Conservation (phyloP, 2,329 filamentous ascomycete genomes). For the Botryotinia globosa region DNA sequence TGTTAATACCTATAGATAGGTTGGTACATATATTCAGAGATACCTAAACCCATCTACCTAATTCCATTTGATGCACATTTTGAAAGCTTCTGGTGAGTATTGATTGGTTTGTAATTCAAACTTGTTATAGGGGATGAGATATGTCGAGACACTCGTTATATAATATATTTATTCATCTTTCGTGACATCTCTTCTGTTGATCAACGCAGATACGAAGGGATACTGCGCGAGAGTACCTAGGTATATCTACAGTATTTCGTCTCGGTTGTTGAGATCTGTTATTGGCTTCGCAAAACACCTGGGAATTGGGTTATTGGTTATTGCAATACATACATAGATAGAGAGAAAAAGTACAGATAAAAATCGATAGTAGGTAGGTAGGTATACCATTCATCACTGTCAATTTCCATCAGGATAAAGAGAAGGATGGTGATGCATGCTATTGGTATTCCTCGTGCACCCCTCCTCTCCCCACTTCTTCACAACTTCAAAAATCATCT, state of each 20-base stretch:
- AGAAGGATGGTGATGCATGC: not conserved
- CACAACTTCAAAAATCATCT: too few relatives aligned
- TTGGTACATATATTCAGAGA: too few relatives aligned
- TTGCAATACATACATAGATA: not conserved
- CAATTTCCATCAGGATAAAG: not conserved
- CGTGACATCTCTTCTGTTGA: too few relatives aligned
- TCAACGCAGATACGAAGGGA: too few relatives aligned
- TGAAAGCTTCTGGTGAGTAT: not conserved
- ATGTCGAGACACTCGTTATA: too few relatives aligned
- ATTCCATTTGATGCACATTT: not conserved
- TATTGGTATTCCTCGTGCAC: too few relatives aligned
- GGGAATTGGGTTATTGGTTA: not conserved
- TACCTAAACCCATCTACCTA: too few relatives aligned
- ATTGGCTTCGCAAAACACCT: not conserved
- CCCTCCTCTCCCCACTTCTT: too few relatives aligned
- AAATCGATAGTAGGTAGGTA: not conserved
- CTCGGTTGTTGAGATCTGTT: not conserved
- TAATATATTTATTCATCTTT: too few relatives aligned
- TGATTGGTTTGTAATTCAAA: not conserved
- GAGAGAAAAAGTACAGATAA: not conserved
- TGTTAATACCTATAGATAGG: too few relatives aligned
- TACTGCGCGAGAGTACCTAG: not conserved
- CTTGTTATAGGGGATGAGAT: too few relatives aligned
- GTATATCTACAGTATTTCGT: too few relatives aligned
- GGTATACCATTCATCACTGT: not conserved